These are phyloP conservation scores for Quercus phellos DNA, from an alignment of 331 rosid genomes.

Conservation along the genomic window DNA sequence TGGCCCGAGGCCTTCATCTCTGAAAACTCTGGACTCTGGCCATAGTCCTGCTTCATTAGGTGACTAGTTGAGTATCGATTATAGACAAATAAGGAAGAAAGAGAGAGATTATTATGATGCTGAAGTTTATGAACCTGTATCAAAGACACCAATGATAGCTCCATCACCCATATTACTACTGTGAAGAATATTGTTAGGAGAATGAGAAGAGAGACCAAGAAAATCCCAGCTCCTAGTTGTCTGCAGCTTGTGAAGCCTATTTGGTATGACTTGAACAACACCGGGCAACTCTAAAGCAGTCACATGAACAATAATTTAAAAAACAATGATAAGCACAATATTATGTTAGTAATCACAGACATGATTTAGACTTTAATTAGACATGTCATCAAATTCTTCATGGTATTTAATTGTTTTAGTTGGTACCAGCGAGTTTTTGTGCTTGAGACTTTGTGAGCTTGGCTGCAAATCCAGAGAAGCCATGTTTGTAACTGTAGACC, in stretches of 20 bases:
- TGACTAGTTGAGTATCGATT: background rate
- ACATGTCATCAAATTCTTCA: background rate
- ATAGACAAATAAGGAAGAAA: background rate
- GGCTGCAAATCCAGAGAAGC: slow-evolving; percentile 43
- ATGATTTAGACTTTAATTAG: background rate
- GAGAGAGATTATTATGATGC: background rate
- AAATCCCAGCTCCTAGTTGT: slow-evolving; percentile 49
- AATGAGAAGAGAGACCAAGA: slow-evolving; percentile 25
- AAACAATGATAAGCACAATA: background rate
- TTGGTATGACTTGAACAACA: slow-evolving; percentile 39
- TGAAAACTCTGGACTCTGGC: slow-evolving; percentile 46
- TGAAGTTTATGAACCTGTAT: slow-evolving; percentile 19
- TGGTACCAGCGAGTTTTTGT: slow-evolving; percentile 27
- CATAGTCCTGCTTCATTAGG: slow-evolving; percentile 35
- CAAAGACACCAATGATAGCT: slow-evolving; percentile 37
- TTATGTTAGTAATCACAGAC: background rate
- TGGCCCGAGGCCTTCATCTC: slow-evolving; percentile 38
- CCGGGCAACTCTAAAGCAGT: slow-evolving; percentile 23
- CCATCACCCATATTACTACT: slow-evolving; percentile 34
- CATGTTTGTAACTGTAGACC: slow-evolving; percentile 39
- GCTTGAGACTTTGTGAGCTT: slow-evolving; percentile 38
- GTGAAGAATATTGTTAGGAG: slow-evolving; percentile 20
- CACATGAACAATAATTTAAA: background rate
- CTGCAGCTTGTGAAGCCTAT: slow-evolving; percentile 30
- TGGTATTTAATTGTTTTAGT: background rate